Percentiles rank a stretch among this genome's conserved stretches.
Evolutionary conservation across 2,329 filamentous ascomycete genomes (phyloP).

Genomic region (Talaromyces sp.): DNA sequence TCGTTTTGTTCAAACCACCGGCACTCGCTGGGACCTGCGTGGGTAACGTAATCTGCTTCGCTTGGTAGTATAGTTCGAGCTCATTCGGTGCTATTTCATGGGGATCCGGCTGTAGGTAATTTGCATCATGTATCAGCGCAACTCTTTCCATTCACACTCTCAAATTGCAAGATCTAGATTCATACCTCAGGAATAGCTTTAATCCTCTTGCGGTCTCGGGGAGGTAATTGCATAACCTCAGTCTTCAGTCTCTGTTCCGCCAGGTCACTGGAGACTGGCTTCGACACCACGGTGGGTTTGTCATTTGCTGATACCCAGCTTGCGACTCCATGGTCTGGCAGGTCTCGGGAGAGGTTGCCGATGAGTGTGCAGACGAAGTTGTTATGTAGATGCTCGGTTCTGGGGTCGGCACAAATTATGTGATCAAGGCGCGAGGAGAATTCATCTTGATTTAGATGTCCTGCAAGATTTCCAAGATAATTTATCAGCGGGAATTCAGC

Average conservation of each 20-base stretch:
- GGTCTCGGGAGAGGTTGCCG: constrained; percentile 55
- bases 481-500: not conserved
- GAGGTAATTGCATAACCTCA: constrained; percentile 59
- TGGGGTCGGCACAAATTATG: constrained; percentile 50
- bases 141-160: not conserved
- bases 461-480: constrained; percentile 27
- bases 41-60: constrained; percentile 47
- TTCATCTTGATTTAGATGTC: constrained; percentile 57
- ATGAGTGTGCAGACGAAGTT: constrained; percentile 56
- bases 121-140: constrained; percentile 1
- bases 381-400: constrained; percentile 57
- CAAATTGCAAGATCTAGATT: not conserved
- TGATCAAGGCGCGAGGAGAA: constrained; percentile 52
- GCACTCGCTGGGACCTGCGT: constrained; percentile 64
- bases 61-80: constrained; percentile 41
- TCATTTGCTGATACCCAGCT: constrained; percentile 60
- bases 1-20: constrained; percentile 71
- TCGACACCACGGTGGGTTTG: constrained; percentile 45
- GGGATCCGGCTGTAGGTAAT: constrained; percentile 33
- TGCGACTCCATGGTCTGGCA: constrained; percentile 58
- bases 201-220: constrained; percentile 55
- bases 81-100: constrained; percentile 28
- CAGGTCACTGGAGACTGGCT: constrained; percentile 54
- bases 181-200: constrained; percentile 51
- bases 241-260: constrained; percentile 59